phyloP scores from a whole-genome alignment of 1,139 yeast species.

The Diutina rugosa region DNA sequence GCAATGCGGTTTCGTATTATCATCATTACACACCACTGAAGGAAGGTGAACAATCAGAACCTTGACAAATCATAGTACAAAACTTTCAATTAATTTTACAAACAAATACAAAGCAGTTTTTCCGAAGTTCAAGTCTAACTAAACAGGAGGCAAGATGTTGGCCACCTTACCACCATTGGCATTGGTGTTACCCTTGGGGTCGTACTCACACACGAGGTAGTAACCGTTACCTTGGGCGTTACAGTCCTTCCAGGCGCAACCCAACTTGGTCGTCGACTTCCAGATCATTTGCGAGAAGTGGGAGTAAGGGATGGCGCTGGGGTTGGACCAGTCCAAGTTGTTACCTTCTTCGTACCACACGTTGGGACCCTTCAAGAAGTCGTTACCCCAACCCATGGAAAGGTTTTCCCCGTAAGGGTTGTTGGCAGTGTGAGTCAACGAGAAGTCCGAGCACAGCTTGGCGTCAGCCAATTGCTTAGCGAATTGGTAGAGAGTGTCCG shows the following conservation, averaged over 20 bases:
- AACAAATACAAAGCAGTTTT: background rate
- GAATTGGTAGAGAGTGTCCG: constrained; percentile 28
- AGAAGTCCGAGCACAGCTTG: constrained; percentile 37
- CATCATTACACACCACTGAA: too few species aligned
- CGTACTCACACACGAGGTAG: constrained; percentile 49
- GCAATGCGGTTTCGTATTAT: too few species aligned
- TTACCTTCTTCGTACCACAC: constrained; percentile 56
- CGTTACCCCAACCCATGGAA: constrained; percentile 32
- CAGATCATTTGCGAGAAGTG: constrained; percentile 87
- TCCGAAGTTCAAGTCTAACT: background rate
- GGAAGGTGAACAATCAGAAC: too few species aligned
- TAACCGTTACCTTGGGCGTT: constrained; percentile 26
- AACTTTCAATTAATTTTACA: background rate
- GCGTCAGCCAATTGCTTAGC: constrained; percentile 34
- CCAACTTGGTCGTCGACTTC: constrained; percentile 55
- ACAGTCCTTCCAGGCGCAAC: constrained; percentile 53
- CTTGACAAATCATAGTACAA: too few species aligned
- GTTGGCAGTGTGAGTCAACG: constrained; percentile 32
- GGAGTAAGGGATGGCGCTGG: constrained; percentile 26
- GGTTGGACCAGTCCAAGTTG: constrained; percentile 31
- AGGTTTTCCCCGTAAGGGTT: constrained; percentile 51
- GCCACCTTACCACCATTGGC: background rate
- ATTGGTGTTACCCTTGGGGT: constrained; percentile 45
- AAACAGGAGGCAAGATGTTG: background rate
- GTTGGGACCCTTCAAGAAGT: constrained; percentile 36